Conservation (phyloP, 2,329 filamentous ascomycete species). For the Botrytis hyacinthi region DNA sequence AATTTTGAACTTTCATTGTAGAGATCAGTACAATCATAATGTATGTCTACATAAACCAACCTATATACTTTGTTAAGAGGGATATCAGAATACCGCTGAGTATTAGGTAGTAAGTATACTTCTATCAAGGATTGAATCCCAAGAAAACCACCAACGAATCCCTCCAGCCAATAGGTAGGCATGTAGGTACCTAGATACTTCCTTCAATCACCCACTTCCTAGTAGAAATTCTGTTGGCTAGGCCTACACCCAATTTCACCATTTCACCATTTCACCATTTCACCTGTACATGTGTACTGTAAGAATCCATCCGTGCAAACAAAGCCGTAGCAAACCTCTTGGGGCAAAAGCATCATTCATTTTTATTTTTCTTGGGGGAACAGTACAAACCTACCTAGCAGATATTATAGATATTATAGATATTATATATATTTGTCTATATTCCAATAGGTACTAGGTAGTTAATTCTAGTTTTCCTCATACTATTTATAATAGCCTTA, state of each 20-base stretch:
- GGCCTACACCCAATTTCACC: background rate
- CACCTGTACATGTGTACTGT: background rate
- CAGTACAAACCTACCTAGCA: background rate
- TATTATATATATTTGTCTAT: background rate
- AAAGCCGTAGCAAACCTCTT: background rate
- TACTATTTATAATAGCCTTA: background rate
- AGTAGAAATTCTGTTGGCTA: background rate
- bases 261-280: too few relatives aligned
- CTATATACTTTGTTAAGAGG: background rate
- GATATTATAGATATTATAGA: too few relatives aligned
- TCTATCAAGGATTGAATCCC: background rate
- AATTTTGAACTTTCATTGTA: background rate
- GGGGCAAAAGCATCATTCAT: background rate
- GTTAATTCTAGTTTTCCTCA: background rate
- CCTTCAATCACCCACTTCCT: background rate
- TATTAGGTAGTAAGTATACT: background rate
- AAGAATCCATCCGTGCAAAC: background rate
- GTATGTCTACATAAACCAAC: too few relatives aligned
- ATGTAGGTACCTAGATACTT: too few relatives aligned
- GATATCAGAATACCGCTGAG: background rate
- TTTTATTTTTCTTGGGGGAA: background rate
- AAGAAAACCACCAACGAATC: background rate
- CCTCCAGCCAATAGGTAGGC: background rate
- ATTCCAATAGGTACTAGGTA: background rate
- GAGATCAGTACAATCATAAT: background rate